Base-by-base conservation (phyloP, 208 protist genomes). In the Naegleria gruberi region DNA sequence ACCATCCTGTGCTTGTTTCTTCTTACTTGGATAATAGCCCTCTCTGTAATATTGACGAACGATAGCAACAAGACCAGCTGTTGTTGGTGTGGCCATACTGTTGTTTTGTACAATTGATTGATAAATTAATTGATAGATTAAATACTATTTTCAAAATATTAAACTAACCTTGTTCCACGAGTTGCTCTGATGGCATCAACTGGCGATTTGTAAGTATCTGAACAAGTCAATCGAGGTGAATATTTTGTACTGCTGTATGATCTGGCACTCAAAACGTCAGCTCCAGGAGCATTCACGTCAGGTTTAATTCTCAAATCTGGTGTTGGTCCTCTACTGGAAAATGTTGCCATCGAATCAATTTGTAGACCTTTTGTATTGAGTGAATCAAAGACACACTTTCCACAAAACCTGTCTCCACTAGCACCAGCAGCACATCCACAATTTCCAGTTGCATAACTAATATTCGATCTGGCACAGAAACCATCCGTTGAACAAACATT, bases 71-170 rank as follows among this genome's bases (percentile, higher is more conserved):
- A 90, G 90, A 4, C 95, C 96, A 8, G 96, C 93, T 12, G 94
- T 92, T 0, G 94, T 90, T 4, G 95, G 96, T 12, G 96, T 96
- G 19, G 97, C 95, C 97, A 98, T 98, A 23, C 96, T 97, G 23
- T n/a, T n/a, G n/a, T n/a, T n/a, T n/a, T n/a, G n/a, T n/a, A n/a
- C n/a, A n/a, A n/a, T n/a, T n/a, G n/a, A n/a, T n/a, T n/a, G n/a
- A n/a, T n/a, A n/a, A n/a, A n/a, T n/a, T n/a, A n/a, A n/a, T n/a
- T n/a, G n/a, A n/a, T n/a, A n/a, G n/a, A n/a, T n/a, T n/a, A n/a
- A n/a, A n/a, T n/a, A n/a, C n/a, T n/a, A n/a, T n/a, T n/a, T n/a
- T n/a, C n/a, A n/a, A n/a, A n/a, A n/a, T n/a, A n/a, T n/a, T n/a
- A n/a, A n/a, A n/a, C n/a, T n/a, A n/a, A n/a, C n/a, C n/a, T n/a